Conservation (phyloP, 805 yeast genomes). For the Saccharomycopsis malanga region DNA sequence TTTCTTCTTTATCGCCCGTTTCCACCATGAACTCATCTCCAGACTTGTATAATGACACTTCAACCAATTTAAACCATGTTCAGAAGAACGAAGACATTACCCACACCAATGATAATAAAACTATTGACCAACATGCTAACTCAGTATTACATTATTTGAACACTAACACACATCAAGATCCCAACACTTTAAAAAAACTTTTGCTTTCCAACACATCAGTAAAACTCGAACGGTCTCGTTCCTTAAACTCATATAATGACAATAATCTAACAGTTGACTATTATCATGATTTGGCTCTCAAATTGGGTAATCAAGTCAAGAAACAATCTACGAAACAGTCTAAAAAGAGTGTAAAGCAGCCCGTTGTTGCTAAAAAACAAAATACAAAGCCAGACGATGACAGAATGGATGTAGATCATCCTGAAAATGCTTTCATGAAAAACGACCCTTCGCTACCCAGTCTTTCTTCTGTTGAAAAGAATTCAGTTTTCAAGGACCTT, state of each 20-base stretch:
- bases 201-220: conserved; percentile 3
- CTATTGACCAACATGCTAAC: background rate
- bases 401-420: background rate
- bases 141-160: conserved; percentile 9
- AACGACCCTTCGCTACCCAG: background rate
- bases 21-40: background rate
- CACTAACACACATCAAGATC: conserved; percentile 9
- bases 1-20: conserved; percentile 11
- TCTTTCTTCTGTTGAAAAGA: background rate
- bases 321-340: background rate
- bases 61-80: background rate
- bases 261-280: background rate
- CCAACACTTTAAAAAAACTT: conserved; percentile 10
- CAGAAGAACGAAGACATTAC: background rate
- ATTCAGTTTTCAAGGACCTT: background rate
- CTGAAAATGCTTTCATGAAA: background rate
- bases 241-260: conserved; percentile 7
- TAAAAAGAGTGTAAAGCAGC: background rate
- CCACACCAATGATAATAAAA: background rate
- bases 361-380: background rate
- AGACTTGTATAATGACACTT: background rate
- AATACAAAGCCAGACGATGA: no score
- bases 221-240: conserved; percentile 13
- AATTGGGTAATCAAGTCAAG: background rate
- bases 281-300: background rate